Evolutionary conservation across 306 rosid species (phyloP), one percentile per base, ranked within the genome.

Genomic region (Trifolium fragiferum): DNA sequence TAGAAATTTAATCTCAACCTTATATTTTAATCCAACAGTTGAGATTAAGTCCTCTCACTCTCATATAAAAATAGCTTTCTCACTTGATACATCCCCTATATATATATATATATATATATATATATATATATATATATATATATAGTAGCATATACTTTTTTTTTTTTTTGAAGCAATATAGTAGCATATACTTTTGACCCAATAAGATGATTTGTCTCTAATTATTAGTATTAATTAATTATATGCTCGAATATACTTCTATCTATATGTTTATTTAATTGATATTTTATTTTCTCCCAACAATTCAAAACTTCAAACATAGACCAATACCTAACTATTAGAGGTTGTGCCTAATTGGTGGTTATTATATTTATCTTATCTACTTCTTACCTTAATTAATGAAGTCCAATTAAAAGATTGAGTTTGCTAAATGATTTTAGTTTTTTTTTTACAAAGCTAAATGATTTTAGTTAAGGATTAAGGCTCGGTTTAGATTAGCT

Each of bases 301-400:
- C 10, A 23, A 37, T 70, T 76, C 81, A 70, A 76, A 76, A 71
- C 50, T 25, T 58, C 23, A 40, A 38, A 35, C 41, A 12, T 20
- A 65, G 70, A 70, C 66, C 41, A 57, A 35, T 65, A 74, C 79
- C 76, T 57, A 70, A 63, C 49, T 30, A 43, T 14, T 14, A 7
- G 30, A 76, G 58, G 61, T 32, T 69, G 54, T 68, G 77, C 82
- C 82, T 78, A 78, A 78, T 63, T 51, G 14, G 61, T 69, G 57
- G 68, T 74, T 51, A 60, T 44, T 50, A 50, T 61, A 70, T 58
- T 44, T 60, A 59, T 61, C 76, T 19, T 19, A 53, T 40, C 37
- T 51, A 68, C 25, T 68, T 68, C 54, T 65, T 40, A 80, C 5
- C 72, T 60, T 38, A 35, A 33, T 15, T 33, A 33, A n/a, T 33